Percentiles rank a stretch among this genome's conserved stretches.
Evolutionary conservation across 495 filamentous ascomycete species (phyloP).

Genomic region (Penicillium longicatenatum): DNA sequence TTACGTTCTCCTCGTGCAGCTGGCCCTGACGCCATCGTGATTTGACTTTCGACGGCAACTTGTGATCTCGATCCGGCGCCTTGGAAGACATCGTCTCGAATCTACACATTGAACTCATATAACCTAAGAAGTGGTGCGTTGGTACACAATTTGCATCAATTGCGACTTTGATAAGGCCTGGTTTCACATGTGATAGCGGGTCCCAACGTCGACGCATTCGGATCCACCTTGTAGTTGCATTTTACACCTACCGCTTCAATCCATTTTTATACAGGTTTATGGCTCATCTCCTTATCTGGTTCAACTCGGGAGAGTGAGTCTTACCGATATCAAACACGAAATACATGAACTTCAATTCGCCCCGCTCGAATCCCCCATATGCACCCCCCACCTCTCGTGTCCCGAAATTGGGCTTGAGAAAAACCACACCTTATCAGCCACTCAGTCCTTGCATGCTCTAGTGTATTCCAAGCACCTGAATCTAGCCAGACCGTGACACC

Average conservation of each 20-base stretch:
- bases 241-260: too few species aligned
- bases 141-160: not conserved
- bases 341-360: too few species aligned
- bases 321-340: too few species aligned
- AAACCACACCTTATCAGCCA: slow-evolving; percentile 17
- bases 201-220: slow-evolving; percentile 31
- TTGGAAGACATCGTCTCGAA: not conserved
- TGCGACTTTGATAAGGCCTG: slow-evolving; percentile 20
- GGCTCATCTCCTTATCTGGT: not conserved
- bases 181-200: slow-evolving; percentile 46
- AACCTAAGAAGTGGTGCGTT: not conserved
- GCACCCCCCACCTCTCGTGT: not conserved
- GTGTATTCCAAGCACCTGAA: not conserved
- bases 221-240: slow-evolving; percentile 7
- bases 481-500: slow-evolving; percentile 14
- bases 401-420: not conserved
- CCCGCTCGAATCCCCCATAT: not conserved
- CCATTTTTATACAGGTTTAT: not conserved
- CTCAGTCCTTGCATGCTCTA: slow-evolving; percentile 9
- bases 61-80: not conserved
- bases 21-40: slow-evolving; percentile 11
- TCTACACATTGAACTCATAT: too few species aligned
- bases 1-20: not conserved
- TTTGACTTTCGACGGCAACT: slow-evolving; percentile 5
- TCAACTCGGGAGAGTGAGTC: not conserved